Evolutionary conservation across 225 moss, liverwort and hornwort species (phyloP).

Genomic region (Physcomitrium patens): DNA sequence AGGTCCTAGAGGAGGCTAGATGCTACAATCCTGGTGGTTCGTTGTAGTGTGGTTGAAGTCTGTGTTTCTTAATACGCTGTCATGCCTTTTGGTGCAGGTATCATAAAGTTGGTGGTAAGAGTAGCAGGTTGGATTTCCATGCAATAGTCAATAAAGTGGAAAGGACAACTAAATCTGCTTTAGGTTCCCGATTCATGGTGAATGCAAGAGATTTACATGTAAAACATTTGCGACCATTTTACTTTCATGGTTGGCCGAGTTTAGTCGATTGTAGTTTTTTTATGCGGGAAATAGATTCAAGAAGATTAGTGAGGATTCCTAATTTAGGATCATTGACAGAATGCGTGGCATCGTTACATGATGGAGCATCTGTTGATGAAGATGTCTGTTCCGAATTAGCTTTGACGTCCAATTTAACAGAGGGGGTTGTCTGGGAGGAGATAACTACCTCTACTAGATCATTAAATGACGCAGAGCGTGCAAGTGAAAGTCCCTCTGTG

Average conservation of each 20-base stretch:
- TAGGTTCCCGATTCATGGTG: constrained; percentile 30
- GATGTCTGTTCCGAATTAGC: constrained; percentile 22
- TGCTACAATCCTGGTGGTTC: constrained; percentile 3
- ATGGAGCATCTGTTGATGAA: constrained; percentile 40
- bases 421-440: constrained; percentile 35
- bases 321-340: constrained; percentile 33
- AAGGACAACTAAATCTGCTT: constrained; percentile 19
- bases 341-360: constrained; percentile 36
- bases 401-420: constrained; percentile 32
- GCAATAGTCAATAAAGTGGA: constrained; percentile 28
- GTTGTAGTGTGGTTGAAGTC: constrained; percentile 10
- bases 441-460: constrained; percentile 27
- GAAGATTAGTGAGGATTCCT: constrained; percentile 34
- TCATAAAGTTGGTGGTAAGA: constrained; percentile 40
- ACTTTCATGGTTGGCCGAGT: constrained; percentile 47
- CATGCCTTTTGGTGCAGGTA: constrained; percentile 36
- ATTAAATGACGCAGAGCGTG: constrained; percentile 30
- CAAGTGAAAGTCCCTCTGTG: constrained; percentile 28
- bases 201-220: constrained; percentile 41
- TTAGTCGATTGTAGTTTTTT: constrained; percentile 35
- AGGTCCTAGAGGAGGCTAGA: constrained; percentile 17
- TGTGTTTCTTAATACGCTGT: constrained; percentile 16
- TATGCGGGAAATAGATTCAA: constrained; percentile 37
- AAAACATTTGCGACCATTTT: constrained; percentile 46
- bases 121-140: constrained; percentile 31